Base-by-base conservation (phyloP, 306 rosid species). In the Cucumis cinereus region DNA sequence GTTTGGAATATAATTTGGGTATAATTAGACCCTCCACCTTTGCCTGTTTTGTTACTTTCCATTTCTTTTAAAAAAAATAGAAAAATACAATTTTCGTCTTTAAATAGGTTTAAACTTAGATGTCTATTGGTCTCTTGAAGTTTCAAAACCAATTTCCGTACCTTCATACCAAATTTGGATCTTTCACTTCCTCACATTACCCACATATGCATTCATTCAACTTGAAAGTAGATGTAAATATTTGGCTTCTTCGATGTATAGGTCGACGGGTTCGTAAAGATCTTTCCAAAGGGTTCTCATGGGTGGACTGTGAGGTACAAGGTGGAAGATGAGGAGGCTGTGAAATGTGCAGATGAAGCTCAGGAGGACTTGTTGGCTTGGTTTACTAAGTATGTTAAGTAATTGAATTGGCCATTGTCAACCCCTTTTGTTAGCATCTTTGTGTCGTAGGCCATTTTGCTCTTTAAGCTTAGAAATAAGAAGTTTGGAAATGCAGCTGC, bases 291-390 rank as follows among this genome's bases (percentile, higher is more conserved):
- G 35, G 87, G 86, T 50, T 35, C 23, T 40, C 97, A 91, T 79
- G 92, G 93, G 57, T 89, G 96, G 90, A 79, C 89, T 20, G 64
- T 85, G 74, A 63, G 84, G 83, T 89, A 86, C 82, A 79, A 67
- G 33, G 83, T 41, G 68, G 87, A 86, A 68, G 89, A 89, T 57
- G 81, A 84, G 74, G 76, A 41, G 11, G 84, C 85, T 49, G 83
- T 79, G 20, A 87, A 87, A 79, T 41, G 74, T 63, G 96, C 96
- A 5, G 83, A 86, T 61, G 93, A 91, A 81, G 90, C 93, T 26
- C 96, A 91, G 59, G 49, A 77, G 47, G 82, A 89, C 85, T 57
- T 87, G 90, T 78, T 89, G 83, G 86, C 80, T 38, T 91, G 97
- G 90, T 83, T 89, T 62, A 43, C 79, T 59, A 83, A 83, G 43